Evolutionary conservation across 139 green algal genomes (phyloP), one percentile per base, ranked within the genome.

Genomic region (Micractinium sp.): DNA sequence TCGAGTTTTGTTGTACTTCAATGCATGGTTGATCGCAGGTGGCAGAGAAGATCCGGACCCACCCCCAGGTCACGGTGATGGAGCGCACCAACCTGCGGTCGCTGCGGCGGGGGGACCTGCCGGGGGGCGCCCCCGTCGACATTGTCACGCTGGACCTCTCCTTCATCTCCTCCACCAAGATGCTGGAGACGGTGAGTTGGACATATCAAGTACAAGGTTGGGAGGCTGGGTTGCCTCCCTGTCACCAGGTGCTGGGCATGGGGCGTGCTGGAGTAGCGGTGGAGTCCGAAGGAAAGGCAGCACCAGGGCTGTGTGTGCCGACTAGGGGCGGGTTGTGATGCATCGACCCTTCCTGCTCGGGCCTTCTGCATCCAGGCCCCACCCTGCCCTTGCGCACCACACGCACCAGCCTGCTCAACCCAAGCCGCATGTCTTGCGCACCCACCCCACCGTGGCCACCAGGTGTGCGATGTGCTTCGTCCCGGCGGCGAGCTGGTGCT

Each of bases 1-100:
- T n/a, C n/a, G n/a, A n/a, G n/a, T n/a, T n/a, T n/a, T n/a, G 47
- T 56, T 56, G 47, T 56, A 9, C 47, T 56, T 75, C 19, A 31
- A n/a, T n/a, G 67, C 67, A 33, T n/a, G n/a, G 22, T 14, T 27
- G 5, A 33, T 47, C 20, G 33, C 94, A 99, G 92, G 96, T 99
- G 47, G 93, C 93, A n/a, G 97, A 99, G 69, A 94, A 92, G 29
- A 93, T 99, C 20, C 91, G 98, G 18, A 85, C 81, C 47, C 95
- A 99, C 81, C 75, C 91, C 2, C 88, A 95, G 0, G 95, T 99
- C 53, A 93, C 94, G 0, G 91, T 99, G 1, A 96, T 99, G 92
- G 98, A 99, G 91, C 93, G 96, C 22, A 98, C 95, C 66, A 99
- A 99, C 92, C 89, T 99, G 89, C 94, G 97, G 4, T 84, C 98